Percentiles rank a stretch among this genome's conserved stretches.
Conservation (phyloP, 768 basidiomycete genomes). For the Termitomyces sp. region DNA sequence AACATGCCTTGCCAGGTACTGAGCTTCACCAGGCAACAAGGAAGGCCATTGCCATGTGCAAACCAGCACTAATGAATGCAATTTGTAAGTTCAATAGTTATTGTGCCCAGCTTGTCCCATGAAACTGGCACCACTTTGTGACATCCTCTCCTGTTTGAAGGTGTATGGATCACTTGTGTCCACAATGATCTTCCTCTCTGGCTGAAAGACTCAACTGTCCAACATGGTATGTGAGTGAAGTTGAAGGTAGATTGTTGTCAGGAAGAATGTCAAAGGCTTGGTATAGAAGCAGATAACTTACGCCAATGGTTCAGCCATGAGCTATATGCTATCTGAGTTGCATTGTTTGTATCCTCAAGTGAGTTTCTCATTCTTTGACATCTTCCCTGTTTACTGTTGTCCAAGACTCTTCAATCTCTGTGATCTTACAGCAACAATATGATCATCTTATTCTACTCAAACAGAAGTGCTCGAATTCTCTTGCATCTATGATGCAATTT, state of each 20-base stretch:
- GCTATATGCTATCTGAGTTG: constrained; percentile 21
- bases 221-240: constrained; percentile 18
- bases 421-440: constrained; percentile 13
- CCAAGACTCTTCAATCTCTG: constrained; percentile 4
- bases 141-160: constrained; percentile 29
- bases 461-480: constrained; percentile 18
- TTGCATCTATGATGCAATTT: constrained; percentile 11
- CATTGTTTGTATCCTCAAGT: constrained; percentile 19
- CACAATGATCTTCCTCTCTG: constrained; percentile 22
- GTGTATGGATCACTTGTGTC: constrained; percentile 30
- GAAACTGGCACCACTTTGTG: constrained; percentile 23
- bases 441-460: constrained; percentile 15
- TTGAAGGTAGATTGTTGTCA: constrained; percentile 13
- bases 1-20: constrained; percentile 18
- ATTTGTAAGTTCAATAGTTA: constrained; percentile 28
- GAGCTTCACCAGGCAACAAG: constrained; percentile 31
- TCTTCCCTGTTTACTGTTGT: neutral
- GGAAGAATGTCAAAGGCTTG: constrained; percentile 18
- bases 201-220: constrained; percentile 26
- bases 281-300: constrained; percentile 27
- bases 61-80: constrained; percentile 25
- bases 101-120: constrained; percentile 26
- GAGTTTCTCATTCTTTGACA: neutral
- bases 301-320: constrained; percentile 32
- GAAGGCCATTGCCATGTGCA: constrained; percentile 27